Evolutionary conservation across 1,139 yeast species (phyloP).

Genomic region (Kurtzmaniella natalensis): DNA sequence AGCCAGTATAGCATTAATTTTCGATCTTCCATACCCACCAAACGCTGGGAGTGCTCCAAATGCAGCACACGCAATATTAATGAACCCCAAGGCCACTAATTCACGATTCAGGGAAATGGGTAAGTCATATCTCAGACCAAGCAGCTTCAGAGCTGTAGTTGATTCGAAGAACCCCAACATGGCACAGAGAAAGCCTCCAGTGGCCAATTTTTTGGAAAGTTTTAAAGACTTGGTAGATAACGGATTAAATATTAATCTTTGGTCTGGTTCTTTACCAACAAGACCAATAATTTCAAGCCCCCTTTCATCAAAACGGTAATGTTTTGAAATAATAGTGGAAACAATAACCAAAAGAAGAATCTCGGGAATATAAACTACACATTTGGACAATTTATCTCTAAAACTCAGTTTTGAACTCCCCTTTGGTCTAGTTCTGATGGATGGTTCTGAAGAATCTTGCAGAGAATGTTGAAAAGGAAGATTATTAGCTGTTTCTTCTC

Average conservation of each 20-base stretch:
- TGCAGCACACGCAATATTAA: constrained; percentile 61
- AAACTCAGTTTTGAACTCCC: constrained; percentile 9
- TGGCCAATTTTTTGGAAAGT: constrained; percentile 40
- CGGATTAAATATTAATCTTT: constrained; percentile 30
- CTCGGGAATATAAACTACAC: constrained; percentile 68
- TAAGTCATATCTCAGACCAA: constrained; percentile 60
- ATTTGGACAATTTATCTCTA: constrained; percentile 11
- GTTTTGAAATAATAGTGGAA: constrained; percentile 55
- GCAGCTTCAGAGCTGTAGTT: constrained; percentile 84
- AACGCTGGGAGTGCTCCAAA: constrained; percentile 88
- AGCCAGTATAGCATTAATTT: constrained; percentile 82
- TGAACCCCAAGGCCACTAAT: constrained; percentile 75
- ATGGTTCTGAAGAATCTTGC: constrained; percentile 5
- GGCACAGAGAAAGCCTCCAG: constrained; percentile 72
- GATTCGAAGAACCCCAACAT: constrained; percentile 91
- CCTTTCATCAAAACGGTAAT: constrained; percentile 48
- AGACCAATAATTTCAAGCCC: constrained; percentile 73
- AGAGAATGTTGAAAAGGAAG: neutral
- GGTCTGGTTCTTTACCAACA: constrained; percentile 33
- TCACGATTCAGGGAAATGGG: constrained; percentile 75
- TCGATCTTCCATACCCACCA: constrained; percentile 95
- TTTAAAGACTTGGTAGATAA: constrained; percentile 22
- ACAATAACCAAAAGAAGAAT: constrained; percentile 68
- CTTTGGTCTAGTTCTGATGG: constrained; percentile 15
- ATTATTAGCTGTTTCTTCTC: no score